Evolutionary conservation across 192 early-diverging fungal species (phyloP), one percentile per base, ranked within the genome.

Genomic region (Entophlyctis luteolus): DNA sequence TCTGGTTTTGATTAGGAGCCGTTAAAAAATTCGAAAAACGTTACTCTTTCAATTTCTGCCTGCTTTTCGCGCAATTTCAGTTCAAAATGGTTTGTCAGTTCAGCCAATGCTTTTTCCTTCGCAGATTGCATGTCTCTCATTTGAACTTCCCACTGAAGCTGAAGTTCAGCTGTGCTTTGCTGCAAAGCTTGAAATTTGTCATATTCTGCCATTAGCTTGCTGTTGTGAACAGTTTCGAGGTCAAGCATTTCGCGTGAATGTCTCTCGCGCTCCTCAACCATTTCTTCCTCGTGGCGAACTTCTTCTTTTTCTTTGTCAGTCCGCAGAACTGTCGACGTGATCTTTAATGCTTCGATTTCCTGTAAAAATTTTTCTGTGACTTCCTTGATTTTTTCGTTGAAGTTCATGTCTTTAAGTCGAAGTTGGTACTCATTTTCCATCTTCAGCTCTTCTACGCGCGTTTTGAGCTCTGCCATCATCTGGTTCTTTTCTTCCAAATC

Each of bases 391-490:
- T 86, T 86, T 65, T 87, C 85, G 72, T 83, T 86, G 71, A 78
- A 86, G 65, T 86, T 86, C 83, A 87, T 85, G 62, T 87, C 85
- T 62, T 87, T 87, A 16, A 87, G 67, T 18, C 84, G 60, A 18
- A 87, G 71, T 62, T 87, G 85, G 68, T 87, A 87, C 55, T 87
- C 85, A 69, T 87, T 84, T 68, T 87, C 85, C 81, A 86, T 80
- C 59, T 87, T 87, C 29, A 87, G 72, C 53, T 87, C 85, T 53
- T 87, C 84, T 4, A 87, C 81, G 23, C 82, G 73, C 5, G 81
- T 80, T 59, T 80, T 77, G 27, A 87, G 74, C 58, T 87, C 85
- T 25, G 75, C 62, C 75, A 86, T 79, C 48, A 75, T 80, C 22
- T 77, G 70, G 57, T 79, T 79, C 54, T 84, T 81, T 32, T 87